phyloP scores from a whole-genome alignment of 768 basidiomycete genomes.

The Psilocybe cubensis region DNA sequence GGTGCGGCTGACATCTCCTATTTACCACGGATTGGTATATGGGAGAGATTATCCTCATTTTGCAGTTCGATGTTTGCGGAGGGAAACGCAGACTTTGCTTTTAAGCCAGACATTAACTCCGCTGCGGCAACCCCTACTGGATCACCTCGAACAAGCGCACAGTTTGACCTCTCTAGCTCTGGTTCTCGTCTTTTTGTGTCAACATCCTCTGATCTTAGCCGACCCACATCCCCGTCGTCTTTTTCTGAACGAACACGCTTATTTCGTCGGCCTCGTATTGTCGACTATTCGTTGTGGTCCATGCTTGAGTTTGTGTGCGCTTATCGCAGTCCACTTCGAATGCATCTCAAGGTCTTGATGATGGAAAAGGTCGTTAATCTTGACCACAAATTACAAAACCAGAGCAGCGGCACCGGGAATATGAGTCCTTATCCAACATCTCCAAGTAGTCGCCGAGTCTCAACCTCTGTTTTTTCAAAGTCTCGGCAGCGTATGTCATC shows the following conservation, averaged over 20 bases:
- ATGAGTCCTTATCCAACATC: conserved; percentile 26
- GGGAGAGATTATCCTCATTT: conserved; percentile 62
- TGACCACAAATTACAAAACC: conserved; percentile 50
- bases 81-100: conserved; percentile 66
- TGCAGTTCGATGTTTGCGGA: conserved; percentile 54
- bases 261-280: conserved; percentile 50
- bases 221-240: conserved; percentile 22
- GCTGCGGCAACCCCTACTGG: conserved; percentile 53
- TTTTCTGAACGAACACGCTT: conserved; percentile 15
- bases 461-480: conserved; percentile 61
- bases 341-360: conserved; percentile 69
- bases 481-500: conserved; percentile 50
- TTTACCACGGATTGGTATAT: conserved; percentile 54
- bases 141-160: conserved; percentile 52
- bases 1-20: conserved; percentile 62
- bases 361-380: conserved; percentile 64
- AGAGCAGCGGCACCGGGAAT: conserved; percentile 16
- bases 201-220: conserved; percentile 31
- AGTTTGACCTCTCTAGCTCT: conserved; percentile 33
- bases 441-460: conserved; percentile 42
- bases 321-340: conserved; percentile 61
- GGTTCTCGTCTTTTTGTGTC: conserved; percentile 22
- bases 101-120: conserved; percentile 45
- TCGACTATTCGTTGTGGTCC: conserved; percentile 79
- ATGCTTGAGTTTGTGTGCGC: conserved; percentile 67